Evolutionary conservation across 257 asterid genomes (phyloP).

Genomic region (Solanum pennellii): DNA sequence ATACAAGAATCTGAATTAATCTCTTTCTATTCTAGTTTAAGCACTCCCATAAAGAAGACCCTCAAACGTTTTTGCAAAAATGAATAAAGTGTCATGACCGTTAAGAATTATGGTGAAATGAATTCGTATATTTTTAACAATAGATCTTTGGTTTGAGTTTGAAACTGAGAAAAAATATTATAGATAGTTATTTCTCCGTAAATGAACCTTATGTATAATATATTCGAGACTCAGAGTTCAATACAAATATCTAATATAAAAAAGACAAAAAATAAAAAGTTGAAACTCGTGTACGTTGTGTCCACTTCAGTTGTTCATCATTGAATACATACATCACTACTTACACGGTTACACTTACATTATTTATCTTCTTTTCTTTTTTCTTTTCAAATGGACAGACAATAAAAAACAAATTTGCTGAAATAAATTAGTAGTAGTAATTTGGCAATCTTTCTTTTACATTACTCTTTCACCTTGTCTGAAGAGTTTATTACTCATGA

Average conservation of each 20-base stretch:
- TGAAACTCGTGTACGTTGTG: not conserved
- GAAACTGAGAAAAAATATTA: no score
- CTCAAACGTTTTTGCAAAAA: not conserved
- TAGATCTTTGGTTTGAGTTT: no score
- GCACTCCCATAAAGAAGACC: not conserved
- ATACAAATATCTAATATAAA: not conserved
- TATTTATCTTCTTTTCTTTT: not conserved
- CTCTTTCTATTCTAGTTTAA: not conserved
- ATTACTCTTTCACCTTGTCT: no score
- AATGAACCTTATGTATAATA: no score
- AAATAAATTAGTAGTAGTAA: not conserved
- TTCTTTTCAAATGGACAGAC: not conserved
- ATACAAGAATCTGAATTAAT: not conserved
- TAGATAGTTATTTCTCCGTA: no score
- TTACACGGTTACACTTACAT: not conserved
- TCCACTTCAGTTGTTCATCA: not conserved
- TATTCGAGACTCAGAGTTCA: rapidly evolving
- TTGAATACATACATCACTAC: not conserved
- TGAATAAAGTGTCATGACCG: not conserved
- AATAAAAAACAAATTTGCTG: not conserved
- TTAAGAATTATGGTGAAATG: no score
- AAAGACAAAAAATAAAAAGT: not conserved
- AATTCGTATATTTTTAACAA: no score
- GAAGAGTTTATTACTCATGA: not conserved
- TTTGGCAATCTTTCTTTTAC: not conserved